Base-by-base conservation (phyloP, 768 basidiomycete genomes). In the Tremella mesenterica region DNA sequence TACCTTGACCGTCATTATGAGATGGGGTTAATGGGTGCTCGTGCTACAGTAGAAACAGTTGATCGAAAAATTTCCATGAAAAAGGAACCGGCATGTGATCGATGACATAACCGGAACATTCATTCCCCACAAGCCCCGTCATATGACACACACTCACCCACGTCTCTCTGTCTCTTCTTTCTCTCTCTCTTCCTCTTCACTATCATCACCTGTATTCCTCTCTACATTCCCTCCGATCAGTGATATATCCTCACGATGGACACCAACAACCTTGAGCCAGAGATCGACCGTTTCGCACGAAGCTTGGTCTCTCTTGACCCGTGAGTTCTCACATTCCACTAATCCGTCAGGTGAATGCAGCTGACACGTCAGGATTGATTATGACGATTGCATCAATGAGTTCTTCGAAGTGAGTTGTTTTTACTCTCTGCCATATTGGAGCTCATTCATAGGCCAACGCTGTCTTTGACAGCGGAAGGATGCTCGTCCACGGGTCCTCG, bases 221-320 rank as follows among this genome's bases (percentile, higher is more conserved):
- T n/a, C n/a, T n/a, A n/a, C n/a, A n/a, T n/a, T n/a, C n/a, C n/a
- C n/a, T n/a, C n/a, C n/a, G n/a, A n/a, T n/a, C n/a, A n/a, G n/a
- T n/a, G n/a, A n/a, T n/a, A n/a, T n/a, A n/a, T n/a, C n/a, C 18
- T 21, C 20, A 49, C 28, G 6, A 20, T 49, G 50, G 38, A 41
- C 38, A 23, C 38, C 38, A 41, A 41, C 38, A 23, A 41, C 23
- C n/a, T 41, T 23, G n/a, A 41, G n/a, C 38, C 38, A 41, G 38
- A 41, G n/a, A 41, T 41, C 23, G 38, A 41, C 6, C 38, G 38
- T 25, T 48, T 67, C 30, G 60, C 57, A 27, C 50, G 55, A 18
- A 50, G 58, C 43, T 45, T 67, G 13, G 48, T 57, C 27, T 64
- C 62, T 6, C 60, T 61, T 45, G 62, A 67, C 34, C 56, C 62